Percentiles rank a stretch among this genome's conserved stretches.
phyloP scores from a whole-genome alignment of 106 monocot genomes.

The Phalaenopsis equestris region DNA sequence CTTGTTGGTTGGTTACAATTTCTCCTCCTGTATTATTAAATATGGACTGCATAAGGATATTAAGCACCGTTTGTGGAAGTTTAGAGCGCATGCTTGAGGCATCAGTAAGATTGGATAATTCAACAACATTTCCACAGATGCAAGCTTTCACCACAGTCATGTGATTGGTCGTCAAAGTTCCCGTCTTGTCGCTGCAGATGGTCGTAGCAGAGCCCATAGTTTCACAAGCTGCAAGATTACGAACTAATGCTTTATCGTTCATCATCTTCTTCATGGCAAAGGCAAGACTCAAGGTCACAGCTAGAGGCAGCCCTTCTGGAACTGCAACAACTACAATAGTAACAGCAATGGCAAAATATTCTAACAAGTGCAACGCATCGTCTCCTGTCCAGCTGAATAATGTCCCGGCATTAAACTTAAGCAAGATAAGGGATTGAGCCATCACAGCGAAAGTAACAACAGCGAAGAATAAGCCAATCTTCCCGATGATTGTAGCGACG shows the following conservation, averaged over 20 bases:
- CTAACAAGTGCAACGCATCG: conserved; percentile 29
- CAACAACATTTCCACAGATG: conserved; percentile 22
- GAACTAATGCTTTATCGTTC: conserved; percentile 41
- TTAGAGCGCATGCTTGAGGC: conserved; percentile 13
- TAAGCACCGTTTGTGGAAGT: conserved; percentile 16
- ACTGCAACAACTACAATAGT: conserved; percentile 47
- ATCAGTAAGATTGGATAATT: conserved; percentile 2
- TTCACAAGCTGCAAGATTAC: conserved; percentile 40
- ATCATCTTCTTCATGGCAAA: conserved; percentile 53
- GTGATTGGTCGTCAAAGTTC: conserved; percentile 39
- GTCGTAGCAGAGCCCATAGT: conserved; percentile 42
- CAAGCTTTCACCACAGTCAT: conserved; percentile 38
- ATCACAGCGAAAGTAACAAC: conserved; percentile 32
- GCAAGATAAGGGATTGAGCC: conserved; percentile 18
- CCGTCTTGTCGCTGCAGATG: conserved; percentile 42
- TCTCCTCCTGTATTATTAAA: conserved; percentile 42
- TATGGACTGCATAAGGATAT: conserved; percentile 28
- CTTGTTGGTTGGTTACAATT: conserved; percentile 27
- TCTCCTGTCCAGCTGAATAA: conserved; percentile 30
- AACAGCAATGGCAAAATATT: conserved; percentile 43
- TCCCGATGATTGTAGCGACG: conserved; percentile 35
- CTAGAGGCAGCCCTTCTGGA: conserved; percentile 37
- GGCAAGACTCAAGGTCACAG: conserved; percentile 41
- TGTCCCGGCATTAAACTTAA: conserved; percentile 16
- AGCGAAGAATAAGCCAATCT: conserved; percentile 42